Conservation (phyloP, 1,139 yeast genomes). For the Zygoascus hellenicus region DNA sequence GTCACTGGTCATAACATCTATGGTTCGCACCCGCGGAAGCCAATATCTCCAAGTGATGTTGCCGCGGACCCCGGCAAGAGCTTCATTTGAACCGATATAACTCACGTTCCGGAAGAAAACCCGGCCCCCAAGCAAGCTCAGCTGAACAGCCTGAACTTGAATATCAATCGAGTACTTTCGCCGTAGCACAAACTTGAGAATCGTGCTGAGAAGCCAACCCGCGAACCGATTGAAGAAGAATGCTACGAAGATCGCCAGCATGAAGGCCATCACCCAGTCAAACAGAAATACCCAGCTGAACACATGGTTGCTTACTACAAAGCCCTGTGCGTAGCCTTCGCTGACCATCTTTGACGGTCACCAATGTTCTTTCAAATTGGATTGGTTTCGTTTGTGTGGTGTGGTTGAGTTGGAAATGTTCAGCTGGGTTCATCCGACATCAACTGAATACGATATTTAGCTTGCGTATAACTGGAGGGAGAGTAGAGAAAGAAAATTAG, state of each 20-base stretch:
- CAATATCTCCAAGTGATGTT: constrained; percentile 89
- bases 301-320: constrained; percentile 31
- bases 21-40: constrained; percentile 43
- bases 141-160: constrained; percentile 63
- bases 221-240: constrained; percentile 72
- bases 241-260: constrained; percentile 56
- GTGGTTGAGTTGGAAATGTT: background rate
- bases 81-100: constrained; percentile 62
- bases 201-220: constrained; percentile 53
- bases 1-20: constrained; percentile 15
- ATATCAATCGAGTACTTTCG: constrained; percentile 49
- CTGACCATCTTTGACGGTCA: constrained; percentile 1
- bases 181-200: constrained; percentile 60
- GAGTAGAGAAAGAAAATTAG: too few relatives aligned
- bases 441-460: too few relatives aligned
- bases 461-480: background rate
- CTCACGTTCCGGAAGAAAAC: constrained; percentile 70
- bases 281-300: constrained; percentile 79
- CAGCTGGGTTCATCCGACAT: too few relatives aligned
- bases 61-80: constrained; percentile 63
- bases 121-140: constrained; percentile 79
- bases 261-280: constrained; percentile 70
- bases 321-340: constrained; percentile 3
- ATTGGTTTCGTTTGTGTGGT: background rate
- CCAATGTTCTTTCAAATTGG: too few relatives aligned